Conservation (phyloP, 176 grass and related monocot genomes). For the Triticum urartu region DNA sequence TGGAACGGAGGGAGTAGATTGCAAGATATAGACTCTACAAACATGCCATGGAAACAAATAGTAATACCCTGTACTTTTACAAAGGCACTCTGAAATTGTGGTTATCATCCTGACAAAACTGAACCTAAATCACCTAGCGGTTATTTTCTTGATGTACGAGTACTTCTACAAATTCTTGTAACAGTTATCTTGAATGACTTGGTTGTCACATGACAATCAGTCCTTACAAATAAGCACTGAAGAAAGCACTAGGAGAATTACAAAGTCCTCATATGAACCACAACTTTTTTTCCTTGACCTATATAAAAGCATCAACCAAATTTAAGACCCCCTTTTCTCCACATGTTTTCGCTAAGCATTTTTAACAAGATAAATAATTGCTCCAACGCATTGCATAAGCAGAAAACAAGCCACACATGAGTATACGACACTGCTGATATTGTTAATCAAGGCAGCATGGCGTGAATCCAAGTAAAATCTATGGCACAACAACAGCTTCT, state of each 20-base stretch:
- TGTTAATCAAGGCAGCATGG: background rate
- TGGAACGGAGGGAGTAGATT: background rate
- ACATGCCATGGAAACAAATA: slow-evolving; percentile 26
- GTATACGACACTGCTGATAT: slow-evolving; percentile 2
- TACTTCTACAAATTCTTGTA: background rate
- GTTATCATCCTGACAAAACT: slow-evolving; percentile 16
- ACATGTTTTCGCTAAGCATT: background rate
- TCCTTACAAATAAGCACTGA: background rate
- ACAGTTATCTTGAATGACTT: slow-evolving; percentile 1
- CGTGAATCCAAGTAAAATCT: background rate
- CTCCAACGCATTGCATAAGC: background rate
- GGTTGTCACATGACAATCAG: background rate
- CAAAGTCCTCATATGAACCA: background rate
- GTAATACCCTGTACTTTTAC: background rate
- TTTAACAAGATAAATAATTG: background rate
- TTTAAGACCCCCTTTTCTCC: background rate
- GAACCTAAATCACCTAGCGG: background rate
- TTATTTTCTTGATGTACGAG: background rate
- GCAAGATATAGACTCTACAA: background rate
- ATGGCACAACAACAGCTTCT: slow-evolving; percentile 8
- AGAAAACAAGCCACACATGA: background rate
- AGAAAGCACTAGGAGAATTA: background rate
- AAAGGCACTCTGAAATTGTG: background rate
- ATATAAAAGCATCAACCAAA: slow-evolving; percentile 3
- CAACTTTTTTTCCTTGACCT: background rate